Conservation (phyloP, 2,329 filamentous ascomycete species). For the Metarhizium brunneum region DNA sequence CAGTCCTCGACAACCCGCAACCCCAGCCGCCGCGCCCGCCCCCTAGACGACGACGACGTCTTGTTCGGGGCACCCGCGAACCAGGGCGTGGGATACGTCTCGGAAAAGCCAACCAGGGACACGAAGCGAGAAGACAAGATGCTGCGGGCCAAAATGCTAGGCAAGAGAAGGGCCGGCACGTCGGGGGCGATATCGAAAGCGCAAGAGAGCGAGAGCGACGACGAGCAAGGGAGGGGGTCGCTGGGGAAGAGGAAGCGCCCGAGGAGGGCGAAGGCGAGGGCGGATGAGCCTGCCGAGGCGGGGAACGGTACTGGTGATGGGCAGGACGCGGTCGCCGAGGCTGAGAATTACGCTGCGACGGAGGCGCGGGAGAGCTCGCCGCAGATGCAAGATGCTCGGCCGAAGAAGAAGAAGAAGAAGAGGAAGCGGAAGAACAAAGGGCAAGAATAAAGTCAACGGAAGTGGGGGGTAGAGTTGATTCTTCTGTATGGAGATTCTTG, state of each 20-base stretch:
- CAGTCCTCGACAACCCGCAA: background rate
- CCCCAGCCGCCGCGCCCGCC: background rate
- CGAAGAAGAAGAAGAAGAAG: slow-evolving; percentile 4
- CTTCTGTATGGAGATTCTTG: no score
- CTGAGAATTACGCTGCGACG: no score
- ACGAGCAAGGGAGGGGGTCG: slow-evolving; percentile 27
- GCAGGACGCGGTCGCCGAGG: background rate
- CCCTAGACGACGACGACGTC: background rate
- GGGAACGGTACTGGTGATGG: background rate
- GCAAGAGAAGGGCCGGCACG: slow-evolving; percentile 10
- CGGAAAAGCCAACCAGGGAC: slow-evolving; percentile 13
- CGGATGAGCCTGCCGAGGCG: background rate
- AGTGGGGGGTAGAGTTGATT: no score
- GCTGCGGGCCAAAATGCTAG: slow-evolving; percentile 22
- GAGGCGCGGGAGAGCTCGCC: background rate
- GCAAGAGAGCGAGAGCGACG: slow-evolving; percentile 24
- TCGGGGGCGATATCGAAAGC: slow-evolving; percentile 7
- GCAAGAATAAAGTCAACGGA: slow-evolving; percentile 6
- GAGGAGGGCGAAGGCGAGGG: slow-evolving; percentile 12
- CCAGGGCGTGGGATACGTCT: slow-evolving; percentile 32
- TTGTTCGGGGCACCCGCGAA: slow-evolving; percentile 13
- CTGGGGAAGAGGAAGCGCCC: slow-evolving; percentile 28
- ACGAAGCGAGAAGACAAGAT: slow-evolving; percentile 15
- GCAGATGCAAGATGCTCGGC: background rate
- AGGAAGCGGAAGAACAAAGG: slow-evolving; percentile 18